phyloP scores from a whole-genome alignment of 352 stramenopile genomes.

The Chrysophaeum taylorii region DNA sequence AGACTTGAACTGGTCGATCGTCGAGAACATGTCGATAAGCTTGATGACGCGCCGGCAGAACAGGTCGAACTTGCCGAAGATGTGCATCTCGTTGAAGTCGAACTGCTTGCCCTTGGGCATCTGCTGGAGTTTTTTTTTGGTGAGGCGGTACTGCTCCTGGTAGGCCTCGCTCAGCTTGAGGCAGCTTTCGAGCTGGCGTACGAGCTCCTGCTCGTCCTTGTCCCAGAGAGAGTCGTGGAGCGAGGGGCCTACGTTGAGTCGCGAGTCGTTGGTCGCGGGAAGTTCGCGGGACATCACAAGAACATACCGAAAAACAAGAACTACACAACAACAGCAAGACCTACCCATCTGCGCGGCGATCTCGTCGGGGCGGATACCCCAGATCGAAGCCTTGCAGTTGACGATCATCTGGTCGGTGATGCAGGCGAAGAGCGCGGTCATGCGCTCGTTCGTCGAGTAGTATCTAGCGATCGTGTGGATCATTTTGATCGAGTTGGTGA shows the following conservation, averaged over 20 bases:
- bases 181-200: constrained; percentile 83
- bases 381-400: constrained; percentile 89
- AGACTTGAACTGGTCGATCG: constrained; percentile 88
- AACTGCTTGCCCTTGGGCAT: constrained; percentile 94
- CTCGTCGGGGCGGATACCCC: constrained; percentile 26
- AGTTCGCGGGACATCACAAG: background rate
- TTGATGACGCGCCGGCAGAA: constrained; percentile 95
- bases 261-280: background rate
- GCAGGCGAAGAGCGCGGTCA: constrained; percentile 90
- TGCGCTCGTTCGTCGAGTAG: constrained; percentile 95
- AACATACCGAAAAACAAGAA: background rate
- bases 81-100: constrained; percentile 96
- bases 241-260: background rate
- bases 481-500: constrained; percentile 99
- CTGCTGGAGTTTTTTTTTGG: constrained; percentile 87
- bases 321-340: background rate
- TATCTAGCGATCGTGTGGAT: constrained; percentile 97
- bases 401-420: constrained; percentile 98
- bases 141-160: constrained; percentile 91
- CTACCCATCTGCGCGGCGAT: constrained; percentile 36
- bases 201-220: constrained; percentile 82
- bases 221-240: constrained; percentile 76
- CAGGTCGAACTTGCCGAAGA: constrained; percentile 97
- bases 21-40: constrained; percentile 98
- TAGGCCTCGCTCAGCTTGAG: constrained; percentile 96